Percentiles rank a stretch among this genome's conserved stretches.
phyloP scores from a whole-genome alignment of 225 moss, liverwort and hornwort species.

The Bryum argenteum region DNA sequence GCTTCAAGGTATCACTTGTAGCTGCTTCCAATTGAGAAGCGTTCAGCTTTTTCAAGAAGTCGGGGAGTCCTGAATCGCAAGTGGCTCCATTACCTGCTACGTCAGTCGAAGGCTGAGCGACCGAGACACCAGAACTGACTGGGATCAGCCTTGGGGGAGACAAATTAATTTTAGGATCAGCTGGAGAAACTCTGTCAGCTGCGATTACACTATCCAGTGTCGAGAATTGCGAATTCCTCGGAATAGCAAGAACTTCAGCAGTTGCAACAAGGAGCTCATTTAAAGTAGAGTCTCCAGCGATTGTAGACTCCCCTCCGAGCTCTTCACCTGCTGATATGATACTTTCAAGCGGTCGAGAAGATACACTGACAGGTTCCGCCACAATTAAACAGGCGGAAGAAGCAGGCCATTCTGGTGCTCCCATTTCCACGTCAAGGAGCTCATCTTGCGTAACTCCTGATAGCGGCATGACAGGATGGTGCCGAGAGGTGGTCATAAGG shows the following conservation, averaged over 20 bases:
- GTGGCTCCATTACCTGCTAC: conserved; percentile 19
- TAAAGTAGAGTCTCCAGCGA: conserved; percentile 19
- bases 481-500: conserved; percentile 25
- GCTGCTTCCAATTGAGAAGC: conserved; percentile 80
- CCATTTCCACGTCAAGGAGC: conserved; percentile 26
- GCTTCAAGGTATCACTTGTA: conserved; percentile 68
- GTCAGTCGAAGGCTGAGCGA: conserved; percentile 31
- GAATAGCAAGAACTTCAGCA: conserved; percentile 26
- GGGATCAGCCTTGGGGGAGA: conserved; percentile 21
- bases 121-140: conserved; percentile 18
- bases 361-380: conserved; percentile 30
- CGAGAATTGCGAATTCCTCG: conserved; percentile 37
- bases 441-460: conserved; percentile 24
- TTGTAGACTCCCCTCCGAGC: conserved; percentile 14
- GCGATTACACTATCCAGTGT: conserved; percentile 26
- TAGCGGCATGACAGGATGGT: conserved; percentile 23
- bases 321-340: conserved; percentile 21
- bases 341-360: conserved; percentile 30
- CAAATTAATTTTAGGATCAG: conserved; percentile 10
- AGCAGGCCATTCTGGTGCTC: conserved; percentile 23
- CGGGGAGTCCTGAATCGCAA: conserved; percentile 42
- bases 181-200: conserved; percentile 21
- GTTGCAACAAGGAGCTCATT: conserved; percentile 23
- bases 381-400: conserved; percentile 24
- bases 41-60: conserved; percentile 68